Evolutionary conservation across 1,284 basidiomycete species (phyloP), one percentile per base, ranked within the genome.

Genomic region (Pterulicium gracile): DNA sequence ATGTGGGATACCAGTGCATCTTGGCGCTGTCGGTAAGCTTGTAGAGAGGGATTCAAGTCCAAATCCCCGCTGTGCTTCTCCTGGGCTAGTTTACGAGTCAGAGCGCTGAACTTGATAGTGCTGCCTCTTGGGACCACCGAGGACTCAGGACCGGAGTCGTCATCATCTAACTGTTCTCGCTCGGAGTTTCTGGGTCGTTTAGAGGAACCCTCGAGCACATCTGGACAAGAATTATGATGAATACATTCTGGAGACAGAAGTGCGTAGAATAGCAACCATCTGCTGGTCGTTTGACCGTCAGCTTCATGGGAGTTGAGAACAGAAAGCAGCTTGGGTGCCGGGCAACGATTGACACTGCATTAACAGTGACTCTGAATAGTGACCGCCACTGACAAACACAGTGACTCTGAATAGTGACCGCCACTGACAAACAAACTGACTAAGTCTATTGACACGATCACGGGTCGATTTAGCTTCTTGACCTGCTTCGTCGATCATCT

Each of bases 71-170:
- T 49, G 21, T 70, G 70, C 48, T 72, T 72, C 19, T 73, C 71
- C 54, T 82, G 72, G 1, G 79, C 79, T 17, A 87, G 68, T 56
- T 82, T 88, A 51, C 85, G 79, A 3, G 81, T 82, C 27, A 90
- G 66, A 2, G 84, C 86, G 54, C 76, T 83, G 59, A 90, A 78
- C 55, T 89, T 89, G 57, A 90, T 88, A 7, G 81, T 89, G 14
- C 83, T 80, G 35, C 73, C 71, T 24, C 73, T 73, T 24, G 84
- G 81, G 18, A 86, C 67, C 41, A 81, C 65, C 34, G 75, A 64
- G 18, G 7, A 7, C 7, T 7, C 39, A 17, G 18, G 10, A 41
- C 7, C 10, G 7, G 7, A 7, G 10, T 41, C 18, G 10, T 10
- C 39, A 10, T 10, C 18, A 10, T 10, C 27, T 10, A n/a, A n/a